Conservation (phyloP, 1,284 basidiomycete species). For the Rhodofomes roseus region DNA sequence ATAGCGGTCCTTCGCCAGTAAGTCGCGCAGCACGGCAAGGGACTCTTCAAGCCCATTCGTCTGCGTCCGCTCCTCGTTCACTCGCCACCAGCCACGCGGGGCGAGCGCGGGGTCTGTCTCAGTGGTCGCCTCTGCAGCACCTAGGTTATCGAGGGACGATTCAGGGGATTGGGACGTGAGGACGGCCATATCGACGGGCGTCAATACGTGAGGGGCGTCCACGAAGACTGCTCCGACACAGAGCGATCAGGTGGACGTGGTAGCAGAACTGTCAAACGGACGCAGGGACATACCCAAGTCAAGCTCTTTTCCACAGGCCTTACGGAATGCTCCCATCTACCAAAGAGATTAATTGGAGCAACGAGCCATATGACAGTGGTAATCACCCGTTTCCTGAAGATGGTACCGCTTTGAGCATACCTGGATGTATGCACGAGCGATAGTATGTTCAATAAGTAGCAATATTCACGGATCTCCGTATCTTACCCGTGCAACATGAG, state of each 20-base stretch:
- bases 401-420: constrained; percentile 76
- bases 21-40: constrained; percentile 40
- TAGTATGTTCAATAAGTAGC: background rate
- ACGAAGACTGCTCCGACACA: constrained; percentile 63
- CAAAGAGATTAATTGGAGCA: constrained; percentile 1
- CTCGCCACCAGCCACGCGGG: constrained; percentile 81
- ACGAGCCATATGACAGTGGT: constrained; percentile 18
- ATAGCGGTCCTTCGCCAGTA: constrained; percentile 49
- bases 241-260: background rate
- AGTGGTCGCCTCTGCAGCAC: constrained; percentile 49
- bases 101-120: constrained; percentile 58
- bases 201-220: constrained; percentile 73
- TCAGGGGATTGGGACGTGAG: constrained; percentile 23
- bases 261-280: background rate
- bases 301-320: constrained; percentile 62
- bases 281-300: constrained; percentile 55
- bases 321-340: constrained; percentile 73
- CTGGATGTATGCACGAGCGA: constrained; percentile 36
- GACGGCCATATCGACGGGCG: constrained; percentile 60
- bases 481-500: constrained; percentile 59
- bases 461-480: background rate
- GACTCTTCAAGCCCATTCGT: constrained; percentile 61
- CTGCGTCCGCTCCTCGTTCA: constrained; percentile 45
- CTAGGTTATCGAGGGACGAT: constrained; percentile 45
- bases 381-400: constrained; percentile 75